Evolutionary conservation across 2,329 filamentous ascomycete species (phyloP).

Genomic region (Dothideomycetes sp.): DNA sequence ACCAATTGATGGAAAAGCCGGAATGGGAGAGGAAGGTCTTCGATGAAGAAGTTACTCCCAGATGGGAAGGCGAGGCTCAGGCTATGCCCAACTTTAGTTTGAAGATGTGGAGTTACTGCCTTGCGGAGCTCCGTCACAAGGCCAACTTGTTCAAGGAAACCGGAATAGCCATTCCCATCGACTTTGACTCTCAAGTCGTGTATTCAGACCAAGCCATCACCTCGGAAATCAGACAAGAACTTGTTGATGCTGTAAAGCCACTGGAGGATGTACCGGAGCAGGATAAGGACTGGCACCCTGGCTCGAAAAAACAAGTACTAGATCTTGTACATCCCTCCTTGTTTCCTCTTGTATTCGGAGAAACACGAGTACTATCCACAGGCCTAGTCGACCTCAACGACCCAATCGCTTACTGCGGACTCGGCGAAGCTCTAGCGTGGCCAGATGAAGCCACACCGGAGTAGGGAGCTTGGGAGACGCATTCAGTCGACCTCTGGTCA

Average conservation of each 20-base stretch:
- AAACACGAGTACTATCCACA: slow-evolving; percentile 33
- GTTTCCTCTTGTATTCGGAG: slow-evolving; percentile 50
- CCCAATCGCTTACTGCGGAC: slow-evolving; percentile 25
- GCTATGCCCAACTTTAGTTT: background rate
- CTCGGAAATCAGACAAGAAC: slow-evolving; percentile 28
- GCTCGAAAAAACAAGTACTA: slow-evolving; percentile 47
- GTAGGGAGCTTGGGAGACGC: background rate
- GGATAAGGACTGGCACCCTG: slow-evolving; percentile 53
- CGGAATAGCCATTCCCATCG: slow-evolving; percentile 37
- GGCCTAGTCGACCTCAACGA: slow-evolving; percentile 24
- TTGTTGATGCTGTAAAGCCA: slow-evolving; percentile 36
- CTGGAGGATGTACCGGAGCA: slow-evolving; percentile 45
- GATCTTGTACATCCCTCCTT: slow-evolving; percentile 57
- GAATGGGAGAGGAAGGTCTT: slow-evolving; percentile 24
- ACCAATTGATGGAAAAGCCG: slow-evolving; percentile 25
- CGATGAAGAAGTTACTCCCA: slow-evolving; percentile 22
- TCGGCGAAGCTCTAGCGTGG: slow-evolving; percentile 17
- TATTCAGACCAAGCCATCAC: slow-evolving; percentile 46
- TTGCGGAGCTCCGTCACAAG: slow-evolving; percentile 44
- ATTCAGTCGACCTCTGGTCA: slow-evolving; percentile 20
- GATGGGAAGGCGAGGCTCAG: slow-evolving; percentile 19
- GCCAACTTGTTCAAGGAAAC: slow-evolving; percentile 36
- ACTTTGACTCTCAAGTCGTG: slow-evolving; percentile 36
- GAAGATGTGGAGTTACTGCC: slow-evolving; percentile 15
- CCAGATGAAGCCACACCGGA: slow-evolving; percentile 9